Percentiles rank a stretch among this genome's conserved stretches.
Evolutionary conservation across 2,329 filamentous ascomycete genomes (phyloP).

Genomic region (Fusarium camptoceras): DNA sequence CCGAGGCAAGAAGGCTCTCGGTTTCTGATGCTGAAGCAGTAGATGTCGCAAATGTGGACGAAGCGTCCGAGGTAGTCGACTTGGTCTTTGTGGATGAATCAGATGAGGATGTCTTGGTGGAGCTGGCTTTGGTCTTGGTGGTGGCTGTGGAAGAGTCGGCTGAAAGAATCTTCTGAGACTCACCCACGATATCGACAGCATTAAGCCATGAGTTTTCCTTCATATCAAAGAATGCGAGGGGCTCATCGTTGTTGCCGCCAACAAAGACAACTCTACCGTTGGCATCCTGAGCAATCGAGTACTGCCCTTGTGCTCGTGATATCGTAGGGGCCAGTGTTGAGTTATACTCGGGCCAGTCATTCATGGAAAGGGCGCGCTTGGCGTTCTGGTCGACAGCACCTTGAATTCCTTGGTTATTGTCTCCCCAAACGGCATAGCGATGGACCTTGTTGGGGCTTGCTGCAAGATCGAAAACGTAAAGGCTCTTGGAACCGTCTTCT

Average conservation of each 20-base stretch:
- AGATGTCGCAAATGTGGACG: constrained; percentile 46
- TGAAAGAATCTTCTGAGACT: constrained; percentile 56
- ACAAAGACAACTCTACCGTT: constrained; percentile 79
- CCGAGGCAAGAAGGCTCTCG: constrained; percentile 40
- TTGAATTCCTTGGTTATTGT: constrained; percentile 65
- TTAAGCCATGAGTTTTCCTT: constrained; percentile 83
- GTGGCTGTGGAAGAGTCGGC: constrained; percentile 15
- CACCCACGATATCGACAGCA: constrained; percentile 70
- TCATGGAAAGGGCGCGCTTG: constrained; percentile 62
- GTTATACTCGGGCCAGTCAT: constrained; percentile 84
- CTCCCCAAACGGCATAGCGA: constrained; percentile 74
- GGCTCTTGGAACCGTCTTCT: constrained; percentile 79
- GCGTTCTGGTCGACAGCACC: constrained; percentile 57
- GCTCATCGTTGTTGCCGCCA: constrained; percentile 76
- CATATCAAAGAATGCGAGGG: constrained; percentile 82
- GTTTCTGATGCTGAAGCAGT: constrained; percentile 35
- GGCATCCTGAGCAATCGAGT: constrained; percentile 75
- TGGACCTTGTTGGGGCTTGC: constrained; percentile 80
- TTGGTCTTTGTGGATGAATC: constrained; percentile 46
- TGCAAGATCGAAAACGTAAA: constrained; percentile 82
- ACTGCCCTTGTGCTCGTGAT: constrained; percentile 68
- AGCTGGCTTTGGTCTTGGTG: constrained; percentile 23
- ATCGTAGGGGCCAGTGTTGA: constrained; percentile 72
- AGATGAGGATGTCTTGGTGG: constrained; percentile 39
- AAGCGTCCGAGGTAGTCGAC: constrained; percentile 36